A percentile compares a stretch with the other conserved stretches of the same genome.
These are phyloP conservation scores for Aspergillus bridgeri DNA, from an alignment of 495 filamentous ascomycete species.

Conservation along the genomic window DNA sequence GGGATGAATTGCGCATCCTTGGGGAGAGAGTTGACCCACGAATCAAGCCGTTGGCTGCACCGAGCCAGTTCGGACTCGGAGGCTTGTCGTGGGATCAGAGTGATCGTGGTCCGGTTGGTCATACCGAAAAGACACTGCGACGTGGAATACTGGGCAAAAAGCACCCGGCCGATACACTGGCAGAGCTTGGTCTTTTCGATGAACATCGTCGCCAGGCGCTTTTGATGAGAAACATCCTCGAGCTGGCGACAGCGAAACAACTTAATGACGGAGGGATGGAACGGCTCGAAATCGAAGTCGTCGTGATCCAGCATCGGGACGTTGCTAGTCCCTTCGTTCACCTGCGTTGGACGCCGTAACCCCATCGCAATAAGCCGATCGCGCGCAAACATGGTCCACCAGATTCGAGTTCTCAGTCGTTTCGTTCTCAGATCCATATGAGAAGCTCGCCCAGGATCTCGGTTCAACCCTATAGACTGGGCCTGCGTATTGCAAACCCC, in stretches of 20 bases:
- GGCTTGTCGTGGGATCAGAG: constrained; percentile 76
- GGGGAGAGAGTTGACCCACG: constrained; percentile 67
- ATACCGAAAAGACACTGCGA: constrained; percentile 61
- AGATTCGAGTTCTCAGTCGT: constrained; percentile 73
- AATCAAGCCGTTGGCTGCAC: constrained; percentile 67
- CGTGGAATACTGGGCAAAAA: constrained; percentile 75
- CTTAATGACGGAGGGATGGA: constrained; percentile 45
- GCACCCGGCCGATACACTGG: constrained; percentile 73
- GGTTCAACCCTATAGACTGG: constrained; percentile 76
- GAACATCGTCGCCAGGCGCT: constrained; percentile 75
- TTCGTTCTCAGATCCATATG: constrained; percentile 56
- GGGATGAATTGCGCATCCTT: constrained; percentile 47
- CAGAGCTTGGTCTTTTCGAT: constrained; percentile 84
- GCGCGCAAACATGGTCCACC: constrained; percentile 91
- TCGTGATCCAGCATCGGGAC: constrained; percentile 74
- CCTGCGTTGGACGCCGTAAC: constrained; percentile 76
- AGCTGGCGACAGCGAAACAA: constrained; percentile 40
- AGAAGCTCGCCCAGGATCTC: constrained; percentile 59
- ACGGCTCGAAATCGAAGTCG: constrained; percentile 72
- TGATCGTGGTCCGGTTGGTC: constrained; percentile 71
- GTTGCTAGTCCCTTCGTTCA: constrained; percentile 82
- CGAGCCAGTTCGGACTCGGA: constrained; percentile 61
- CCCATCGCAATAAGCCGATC: constrained; percentile 83
- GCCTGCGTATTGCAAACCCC: constrained; percentile 76
- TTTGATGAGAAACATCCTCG: constrained; percentile 51